Evolutionary conservation across 192 early-diverging fungal genomes (phyloP), one percentile per base, ranked within the genome.

Genomic region (Coemansia sp.): DNA sequence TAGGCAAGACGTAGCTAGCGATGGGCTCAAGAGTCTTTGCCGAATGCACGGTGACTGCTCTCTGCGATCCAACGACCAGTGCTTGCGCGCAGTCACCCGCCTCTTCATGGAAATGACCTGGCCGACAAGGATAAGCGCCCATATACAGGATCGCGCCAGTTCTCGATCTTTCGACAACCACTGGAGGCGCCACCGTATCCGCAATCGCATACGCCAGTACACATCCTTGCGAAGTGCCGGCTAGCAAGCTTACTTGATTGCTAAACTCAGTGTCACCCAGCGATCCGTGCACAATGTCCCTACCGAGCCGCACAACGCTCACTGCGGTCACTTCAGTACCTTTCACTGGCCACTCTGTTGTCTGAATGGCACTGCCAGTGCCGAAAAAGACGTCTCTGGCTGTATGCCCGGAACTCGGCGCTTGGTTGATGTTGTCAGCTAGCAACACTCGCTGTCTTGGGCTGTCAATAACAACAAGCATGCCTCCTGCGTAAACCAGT

Each of bases 401-500:
- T 1, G 60, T 57, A 2, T 60, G 62, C 27, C 10, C 23, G 3
- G 62, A 31, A 0, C 42, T 42, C 4, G 79, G 74, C 1, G 48
- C 23, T 29, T 68, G 65, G 59, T 82, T 82, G 17, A 82, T 67
- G 39, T 82, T 82, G 65, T 82, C 79, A 0, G 51, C 64, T 41
- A 82, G 45, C 12, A 82, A 53, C 32, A 68, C 66, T 15, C 53
- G 27, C 46, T 82, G 79, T 25, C 50, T 53, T 15, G 64, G 48
- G 42, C 65, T 63, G 58, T 82, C 79, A n/a, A 82, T 41, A n/a
- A 71, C 74, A 6, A 74, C 79, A 6, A 82, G n/a, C 5, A 62
- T 63, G 3, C 79, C 79, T 37, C 68, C 55, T 32, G 61, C 57
- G 50, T 76, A 82, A 0, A 55, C 48, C 21, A 74, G 34, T 0